phyloP scores from a whole-genome alignment of 345 rosid genomes.

The Salix suchowensis region DNA sequence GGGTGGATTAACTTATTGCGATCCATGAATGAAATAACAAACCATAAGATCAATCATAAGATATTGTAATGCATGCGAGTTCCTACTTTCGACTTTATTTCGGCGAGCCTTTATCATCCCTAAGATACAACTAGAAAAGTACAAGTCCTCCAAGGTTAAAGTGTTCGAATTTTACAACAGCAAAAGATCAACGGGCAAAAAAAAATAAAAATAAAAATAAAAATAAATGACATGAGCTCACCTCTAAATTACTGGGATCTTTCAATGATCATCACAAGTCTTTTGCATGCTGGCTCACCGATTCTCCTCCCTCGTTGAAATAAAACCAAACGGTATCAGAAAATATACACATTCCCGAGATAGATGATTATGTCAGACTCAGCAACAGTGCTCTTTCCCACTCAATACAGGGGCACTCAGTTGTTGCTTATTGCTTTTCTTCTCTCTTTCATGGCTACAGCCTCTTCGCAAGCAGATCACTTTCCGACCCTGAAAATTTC shows the following conservation, averaged over 20 bases:
- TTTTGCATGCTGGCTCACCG: conserved; percentile 9
- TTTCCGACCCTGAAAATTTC: conserved; percentile 1
- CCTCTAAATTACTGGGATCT: not conserved
- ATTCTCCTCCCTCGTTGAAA: conserved; percentile 2
- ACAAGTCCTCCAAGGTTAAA: conserved; percentile 14
- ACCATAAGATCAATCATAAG: not conserved
- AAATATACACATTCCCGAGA: conserved; percentile 16
- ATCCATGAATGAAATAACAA: not conserved
- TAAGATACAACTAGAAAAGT: not conserved
- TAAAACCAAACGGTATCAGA: conserved; percentile 7
- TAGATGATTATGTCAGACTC: not conserved
- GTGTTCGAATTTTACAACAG: conserved; percentile 1
- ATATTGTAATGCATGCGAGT: conserved; percentile 1
- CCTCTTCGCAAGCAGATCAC: not conserved
- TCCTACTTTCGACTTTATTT: conserved; percentile 11
- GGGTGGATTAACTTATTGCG: not conserved
- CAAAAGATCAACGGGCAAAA: not conserved
- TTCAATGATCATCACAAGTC: not conserved
- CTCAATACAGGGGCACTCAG: not conserved
- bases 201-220: not conserved
- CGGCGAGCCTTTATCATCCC: not conserved
- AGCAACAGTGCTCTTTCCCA: not conserved
- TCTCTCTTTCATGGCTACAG: conserved; percentile 1
- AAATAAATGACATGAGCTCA: not conserved
- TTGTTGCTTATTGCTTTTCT: conserved; percentile 2